Conservation (phyloP, 192 early-diverging fungal genomes). For the Rhizophagus sp. region DNA sequence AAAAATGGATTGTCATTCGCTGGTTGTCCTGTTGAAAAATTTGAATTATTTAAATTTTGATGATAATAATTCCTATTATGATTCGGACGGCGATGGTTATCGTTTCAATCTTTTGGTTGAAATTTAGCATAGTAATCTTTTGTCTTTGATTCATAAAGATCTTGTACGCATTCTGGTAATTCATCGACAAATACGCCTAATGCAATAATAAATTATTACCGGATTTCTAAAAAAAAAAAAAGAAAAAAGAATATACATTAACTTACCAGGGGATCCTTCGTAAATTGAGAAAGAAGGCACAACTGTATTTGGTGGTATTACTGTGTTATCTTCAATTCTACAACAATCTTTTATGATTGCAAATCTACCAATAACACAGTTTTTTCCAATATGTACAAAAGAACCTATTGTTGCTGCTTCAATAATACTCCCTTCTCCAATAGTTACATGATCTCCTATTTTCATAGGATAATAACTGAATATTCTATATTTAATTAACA, state of each 20-base stretch:
- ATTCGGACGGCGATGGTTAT: background rate
- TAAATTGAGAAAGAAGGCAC: conserved; percentile 92
- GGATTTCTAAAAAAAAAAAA: no score
- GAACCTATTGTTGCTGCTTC: conserved; percentile 93
- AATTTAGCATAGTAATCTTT: conserved; percentile 82
- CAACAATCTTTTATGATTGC: conserved; percentile 95
- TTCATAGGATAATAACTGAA: conserved; percentile 98
- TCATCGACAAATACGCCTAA: conserved; percentile 70
- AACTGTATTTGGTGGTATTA: conserved; percentile 89
- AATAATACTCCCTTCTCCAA: conserved; percentile 85
- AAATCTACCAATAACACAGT: conserved; percentile 94
- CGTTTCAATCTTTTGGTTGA: conserved; percentile 44
- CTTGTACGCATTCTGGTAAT: conserved; percentile 86
- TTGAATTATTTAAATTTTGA: background rate
- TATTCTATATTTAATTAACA: conserved; percentile 45
- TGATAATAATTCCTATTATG: background rate
- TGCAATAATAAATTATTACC: no score
- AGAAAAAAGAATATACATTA: conserved; percentile 4
- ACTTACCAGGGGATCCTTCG: conserved; percentile 74
- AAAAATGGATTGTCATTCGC: background rate
- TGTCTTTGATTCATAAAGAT: conserved; percentile 72
- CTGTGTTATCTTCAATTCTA: conserved; percentile 85
- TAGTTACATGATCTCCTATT: conserved; percentile 90
- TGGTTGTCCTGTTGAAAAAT: background rate
- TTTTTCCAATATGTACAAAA: conserved; percentile 87